Base-by-base conservation (phyloP, 371 early-diverging fungal species). In the Funneliformis caledonium region DNA sequence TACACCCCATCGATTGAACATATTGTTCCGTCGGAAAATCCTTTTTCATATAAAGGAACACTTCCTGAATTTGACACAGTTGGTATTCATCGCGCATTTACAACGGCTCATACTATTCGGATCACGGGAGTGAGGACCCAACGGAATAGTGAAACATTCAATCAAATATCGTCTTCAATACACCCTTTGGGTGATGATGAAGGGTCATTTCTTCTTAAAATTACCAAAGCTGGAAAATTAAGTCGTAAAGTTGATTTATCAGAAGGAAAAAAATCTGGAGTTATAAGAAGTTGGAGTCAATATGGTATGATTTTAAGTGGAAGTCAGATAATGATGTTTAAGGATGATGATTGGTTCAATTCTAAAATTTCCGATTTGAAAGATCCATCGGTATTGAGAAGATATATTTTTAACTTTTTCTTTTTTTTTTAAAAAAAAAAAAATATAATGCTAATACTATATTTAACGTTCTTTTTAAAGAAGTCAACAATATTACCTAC, bases 241-340 rank as follows among this genome's bases (percentile, higher is more conserved):
- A 86, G 89, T 47, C 88, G 95, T 67, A 95, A 95, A 83, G 89
- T 92, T 76, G 95, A 95, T 73, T 80, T 91, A 52, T 72, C 85
- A 19, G 92, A 91, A 48, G 86, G 90, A 42, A 90, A 89, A 74
- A 92, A 91, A 62, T 90, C 93, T 11, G 88, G 89, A 2, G 50
- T 37, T 31, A 67, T 78, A 52, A 89, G 95, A 9, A 88, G 91
- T 42, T 95, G 95, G 95, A 88, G 92, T 84, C 89, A 91, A 6
- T 88, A 92, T 67, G 93, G 94, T 75, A 88, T 93, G 62, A 91
- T 94, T 16, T 83, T 95, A 59, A 92, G 92, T 81, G 94, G 95
- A 37, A 93, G 92, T 60, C 93, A 94, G 74, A 86, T 95, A 75
- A 88, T 94, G 67, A 90, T 95, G 67, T 94, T 95, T 83, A 86